phyloP scores from a whole-genome alignment of 148 eudicot genomes.

The Silene conica region DNA sequence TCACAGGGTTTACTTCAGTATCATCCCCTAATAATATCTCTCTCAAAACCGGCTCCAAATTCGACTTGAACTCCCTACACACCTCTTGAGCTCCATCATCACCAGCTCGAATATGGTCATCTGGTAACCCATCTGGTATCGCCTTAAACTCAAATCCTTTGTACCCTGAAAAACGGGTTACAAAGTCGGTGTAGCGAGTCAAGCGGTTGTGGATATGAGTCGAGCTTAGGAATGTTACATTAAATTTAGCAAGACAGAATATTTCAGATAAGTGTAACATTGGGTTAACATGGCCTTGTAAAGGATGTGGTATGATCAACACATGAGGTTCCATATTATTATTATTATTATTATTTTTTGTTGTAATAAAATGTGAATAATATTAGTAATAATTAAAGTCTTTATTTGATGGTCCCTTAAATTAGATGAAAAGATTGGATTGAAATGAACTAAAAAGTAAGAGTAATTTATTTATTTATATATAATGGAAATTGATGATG shows the following conservation, averaged over 20 bases:
- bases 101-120: conserved; percentile 23
- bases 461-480: not conserved
- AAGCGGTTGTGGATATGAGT: conserved; percentile 27
- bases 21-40: conserved; percentile 18
- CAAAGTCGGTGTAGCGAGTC: conserved; percentile 17
- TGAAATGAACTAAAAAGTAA: not conserved
- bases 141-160: conserved; percentile 16
- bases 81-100: conserved; percentile 9
- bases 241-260: conserved; percentile 25
- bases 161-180: conserved; percentile 20
- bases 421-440: not conserved
- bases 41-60: not conserved
- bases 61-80: not conserved
- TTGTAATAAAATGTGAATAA: not conserved
- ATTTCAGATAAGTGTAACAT: conserved; percentile 31
- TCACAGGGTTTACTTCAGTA: not conserved
- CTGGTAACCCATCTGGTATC: conserved; percentile 26
- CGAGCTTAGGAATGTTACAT: conserved; percentile 31
- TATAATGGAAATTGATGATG: not conserved
- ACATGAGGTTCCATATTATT: conserved; percentile 23
- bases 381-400: not conserved
- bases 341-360: not conserved
- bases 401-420: not conserved
- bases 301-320: conserved; percentile 24
- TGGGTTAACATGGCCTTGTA: conserved; percentile 31